phyloP scores from a whole-genome alignment of 345 rosid genomes.

The Rhodomyrtus tomentosa region DNA sequence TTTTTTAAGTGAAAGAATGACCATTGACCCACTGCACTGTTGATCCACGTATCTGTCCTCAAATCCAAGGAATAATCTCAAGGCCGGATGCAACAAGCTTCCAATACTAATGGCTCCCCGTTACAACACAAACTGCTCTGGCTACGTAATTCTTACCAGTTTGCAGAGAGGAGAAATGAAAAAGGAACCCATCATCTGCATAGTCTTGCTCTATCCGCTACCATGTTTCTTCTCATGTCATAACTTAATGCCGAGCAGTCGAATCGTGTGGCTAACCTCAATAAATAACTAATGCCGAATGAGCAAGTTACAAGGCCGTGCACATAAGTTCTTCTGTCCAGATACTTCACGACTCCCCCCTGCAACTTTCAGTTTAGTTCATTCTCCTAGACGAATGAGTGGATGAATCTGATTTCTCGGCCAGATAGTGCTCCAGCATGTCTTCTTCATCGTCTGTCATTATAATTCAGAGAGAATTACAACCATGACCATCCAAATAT shows the following conservation, averaged over 20 bases:
- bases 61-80: not conserved
- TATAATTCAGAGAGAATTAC: not conserved
- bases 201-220: not conserved
- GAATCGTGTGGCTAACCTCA: not conserved
- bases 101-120: not conserved
- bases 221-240: not conserved
- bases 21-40: not conserved
- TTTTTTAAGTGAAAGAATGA: not conserved
- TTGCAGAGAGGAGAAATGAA: not conserved
- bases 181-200: not conserved
- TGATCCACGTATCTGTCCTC: no score
- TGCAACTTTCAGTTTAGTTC: constrained; percentile 1
- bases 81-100: not conserved
- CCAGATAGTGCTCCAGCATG: constrained; percentile 91
- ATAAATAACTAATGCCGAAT: not conserved
- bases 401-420: constrained; percentile 70
- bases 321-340: not conserved
- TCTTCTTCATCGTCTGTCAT: constrained; percentile 81
- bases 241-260: not conserved
- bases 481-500: not conserved
- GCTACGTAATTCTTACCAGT: not conserved
- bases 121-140: not conserved
- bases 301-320: not conserved
- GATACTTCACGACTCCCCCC: not conserved
- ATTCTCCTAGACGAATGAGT: constrained; percentile 41